These are phyloP conservation scores for Hygrophoropsis aurantiaca DNA, from an alignment of 768 basidiomycete genomes.

Conservation along the genomic window DNA sequence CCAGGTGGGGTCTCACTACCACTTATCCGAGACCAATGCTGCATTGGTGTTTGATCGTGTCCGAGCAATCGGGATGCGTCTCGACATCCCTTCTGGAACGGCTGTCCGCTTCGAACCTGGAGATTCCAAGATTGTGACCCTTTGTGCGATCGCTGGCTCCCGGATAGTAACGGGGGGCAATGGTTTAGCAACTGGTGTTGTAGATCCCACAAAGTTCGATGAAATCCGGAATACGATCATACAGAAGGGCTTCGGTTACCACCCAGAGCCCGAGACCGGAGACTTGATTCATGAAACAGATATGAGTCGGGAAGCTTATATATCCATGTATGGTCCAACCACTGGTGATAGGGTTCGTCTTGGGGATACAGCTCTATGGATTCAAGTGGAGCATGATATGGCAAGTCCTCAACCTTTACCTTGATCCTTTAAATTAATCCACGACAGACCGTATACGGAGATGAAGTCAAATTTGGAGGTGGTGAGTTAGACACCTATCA, in stretches of 20 bases:
- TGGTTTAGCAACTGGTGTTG: constrained; percentile 48
- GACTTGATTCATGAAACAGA: constrained; percentile 52
- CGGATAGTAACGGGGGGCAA: constrained; percentile 81
- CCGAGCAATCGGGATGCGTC: constrained; percentile 76
- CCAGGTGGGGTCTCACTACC: constrained; percentile 92
- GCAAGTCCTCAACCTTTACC: constrained; percentile 33
- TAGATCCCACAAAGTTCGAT: constrained; percentile 43
- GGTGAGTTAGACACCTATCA: constrained; percentile 42
- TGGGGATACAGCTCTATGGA: constrained; percentile 88
- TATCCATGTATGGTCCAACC: constrained; percentile 95
- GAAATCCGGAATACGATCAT: constrained; percentile 49
- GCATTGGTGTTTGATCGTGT: constrained; percentile 79
- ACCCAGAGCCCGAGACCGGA: constrained; percentile 61
- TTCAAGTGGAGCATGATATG: constrained; percentile 87
- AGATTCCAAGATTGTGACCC: constrained; percentile 77
- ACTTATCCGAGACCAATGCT: constrained; percentile 88
- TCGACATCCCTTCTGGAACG: constrained; percentile 93
- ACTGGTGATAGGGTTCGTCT: constrained; percentile 85
- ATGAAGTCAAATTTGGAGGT: constrained; percentile 98
- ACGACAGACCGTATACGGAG: constrained; percentile 79
- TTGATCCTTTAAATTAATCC: neutral
- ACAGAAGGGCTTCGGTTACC: constrained; percentile 67
- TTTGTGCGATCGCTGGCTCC: constrained; percentile 76
- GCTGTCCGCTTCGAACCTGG: constrained; percentile 97
- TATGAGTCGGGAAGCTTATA: constrained; percentile 72